Base-by-base conservation (phyloP, 2,329 filamentous ascomycete species). In the Pleurostoma richardsiae region DNA sequence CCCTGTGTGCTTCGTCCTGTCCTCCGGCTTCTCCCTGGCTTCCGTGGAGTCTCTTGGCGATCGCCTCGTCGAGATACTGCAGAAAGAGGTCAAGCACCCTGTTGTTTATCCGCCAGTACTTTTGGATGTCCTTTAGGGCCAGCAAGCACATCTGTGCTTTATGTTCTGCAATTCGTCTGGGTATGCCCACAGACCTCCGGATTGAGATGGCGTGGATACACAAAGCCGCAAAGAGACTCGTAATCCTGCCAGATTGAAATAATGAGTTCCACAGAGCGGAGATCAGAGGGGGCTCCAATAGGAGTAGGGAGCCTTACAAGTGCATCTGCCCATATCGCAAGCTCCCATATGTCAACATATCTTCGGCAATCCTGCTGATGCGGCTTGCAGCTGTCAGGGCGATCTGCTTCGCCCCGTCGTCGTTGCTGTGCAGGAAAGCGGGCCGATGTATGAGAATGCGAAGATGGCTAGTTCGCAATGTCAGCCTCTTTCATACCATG, bases 81-180 rank as follows among this genome's bases (percentile, higher is more conserved):
- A 68, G 52, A 29, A 68, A 68, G 5, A 68, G 50, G 28, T 69
- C 65, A 5, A 69, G 57, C 1, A 67, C 55, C 31, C 64, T 65
- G 51, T 65, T 68, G 55, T 69, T 69, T 49, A 68, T 66, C 19
- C 62, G 55, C 65, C 65, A 68, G 52, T 67, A 68, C n/a, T 66
- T 66, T 29, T 67, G 63, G 1, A 68, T 58, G 49, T 67, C 66
- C 39, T 67, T 61, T 2, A 69, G 56, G 4, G 64, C 64, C 3
- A 68, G 52, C 2, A 68, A 62, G 36, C 64, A 68, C 50, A 66
- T 61, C 31, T 67, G 64, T 1, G 66, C 65, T 19, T 65, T 57
- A 48, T 67, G 62, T 44, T 67, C 63, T 29, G 65, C 64, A 6
- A 68, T 61, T 3, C 63, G 53, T 28, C 62, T 57, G 5, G 61